phyloP scores from a whole-genome alignment of 257 asterid species.

The Anisodus tanguticus region DNA sequence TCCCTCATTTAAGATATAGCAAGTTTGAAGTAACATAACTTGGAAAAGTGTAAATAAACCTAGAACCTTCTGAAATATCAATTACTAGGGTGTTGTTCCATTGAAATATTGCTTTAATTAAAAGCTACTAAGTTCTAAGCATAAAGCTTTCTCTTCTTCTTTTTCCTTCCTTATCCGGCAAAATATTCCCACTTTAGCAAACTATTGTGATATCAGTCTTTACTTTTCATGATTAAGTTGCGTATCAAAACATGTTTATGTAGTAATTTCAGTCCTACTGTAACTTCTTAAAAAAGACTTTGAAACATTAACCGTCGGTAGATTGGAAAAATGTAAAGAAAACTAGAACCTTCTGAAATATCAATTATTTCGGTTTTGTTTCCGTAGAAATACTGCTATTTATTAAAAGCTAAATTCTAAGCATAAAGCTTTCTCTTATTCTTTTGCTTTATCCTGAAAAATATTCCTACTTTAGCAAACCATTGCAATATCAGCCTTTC shows the following conservation, averaged over 20 bases:
- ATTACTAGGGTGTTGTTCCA: slow-evolving; percentile 6
- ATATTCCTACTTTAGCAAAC: not conserved
- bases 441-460: not conserved
- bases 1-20: slow-evolving; percentile 15
- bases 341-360: slow-evolving; percentile 4
- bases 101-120: not conserved
- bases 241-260: not conserved
- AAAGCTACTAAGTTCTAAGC: slow-evolving; percentile 19
- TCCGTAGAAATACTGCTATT: not conserved
- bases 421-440: not conserved
- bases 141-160: not conserved
- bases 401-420: not conserved
- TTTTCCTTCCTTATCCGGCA: slow-evolving; percentile 1
- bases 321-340: slow-evolving; percentile 1
- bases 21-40: not conserved
- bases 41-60: not conserved
- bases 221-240: not conserved
- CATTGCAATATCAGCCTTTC: not conserved
- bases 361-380: not conserved
- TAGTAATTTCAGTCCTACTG: not conserved
- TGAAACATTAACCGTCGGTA: not conserved
- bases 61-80: slow-evolving; percentile 26
- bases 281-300: not conserved
- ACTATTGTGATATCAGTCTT: not conserved
- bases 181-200: not conserved